A percentile compares a stretch with the other conserved stretches of the same genome.
Conservation (phyloP, 176 grass and related monocot species). For the Oryza rufipogon region DNA sequence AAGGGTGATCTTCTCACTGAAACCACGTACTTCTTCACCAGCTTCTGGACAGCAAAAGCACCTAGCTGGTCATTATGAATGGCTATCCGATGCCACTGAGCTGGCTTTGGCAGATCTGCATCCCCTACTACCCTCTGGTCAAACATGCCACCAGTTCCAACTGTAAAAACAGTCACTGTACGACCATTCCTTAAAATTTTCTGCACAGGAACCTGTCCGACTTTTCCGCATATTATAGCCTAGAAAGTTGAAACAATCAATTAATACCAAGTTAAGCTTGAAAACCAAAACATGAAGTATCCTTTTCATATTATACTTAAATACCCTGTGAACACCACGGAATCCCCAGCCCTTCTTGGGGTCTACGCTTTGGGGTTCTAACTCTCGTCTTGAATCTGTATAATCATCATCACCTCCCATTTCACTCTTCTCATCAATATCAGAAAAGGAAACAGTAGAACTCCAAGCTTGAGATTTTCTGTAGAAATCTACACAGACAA, state of each 20-base stretch:
- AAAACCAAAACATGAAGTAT: conserved; percentile 25
- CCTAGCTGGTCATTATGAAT: conserved; percentile 71
- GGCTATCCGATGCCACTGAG: conserved; percentile 91
- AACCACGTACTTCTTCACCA: conserved; percentile 86
- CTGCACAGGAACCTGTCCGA: conserved; percentile 83
- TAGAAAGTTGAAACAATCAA: conserved; percentile 45
- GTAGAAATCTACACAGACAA: conserved; percentile 51
- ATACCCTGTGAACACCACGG: conserved; percentile 85
- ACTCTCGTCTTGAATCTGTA: conserved; percentile 60
- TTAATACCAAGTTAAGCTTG: conserved; percentile 6
- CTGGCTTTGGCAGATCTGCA: conserved; percentile 66
- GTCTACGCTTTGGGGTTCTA: conserved; percentile 65
- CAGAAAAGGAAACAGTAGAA: conserved; percentile 64
- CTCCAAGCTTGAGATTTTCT: conserved; percentile 56
- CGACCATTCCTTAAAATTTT: conserved; percentile 87
- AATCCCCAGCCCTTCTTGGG: conserved; percentile 73
- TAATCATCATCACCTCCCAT: conserved; percentile 36
- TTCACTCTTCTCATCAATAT: conserved; percentile 51
- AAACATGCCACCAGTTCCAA: conserved; percentile 96
- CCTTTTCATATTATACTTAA: conserved; percentile 19
- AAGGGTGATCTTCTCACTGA: neutral
- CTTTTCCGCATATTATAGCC: conserved; percentile 92
- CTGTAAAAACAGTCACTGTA: conserved; percentile 82
- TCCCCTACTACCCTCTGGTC: conserved; percentile 77
- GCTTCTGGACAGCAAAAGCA: conserved; percentile 76